A percentile compares a stretch with the other conserved stretches of the same genome.
phyloP scores from a whole-genome alignment of 371 early-diverging fungal species.

The Furculomyces boomerangus region DNA sequence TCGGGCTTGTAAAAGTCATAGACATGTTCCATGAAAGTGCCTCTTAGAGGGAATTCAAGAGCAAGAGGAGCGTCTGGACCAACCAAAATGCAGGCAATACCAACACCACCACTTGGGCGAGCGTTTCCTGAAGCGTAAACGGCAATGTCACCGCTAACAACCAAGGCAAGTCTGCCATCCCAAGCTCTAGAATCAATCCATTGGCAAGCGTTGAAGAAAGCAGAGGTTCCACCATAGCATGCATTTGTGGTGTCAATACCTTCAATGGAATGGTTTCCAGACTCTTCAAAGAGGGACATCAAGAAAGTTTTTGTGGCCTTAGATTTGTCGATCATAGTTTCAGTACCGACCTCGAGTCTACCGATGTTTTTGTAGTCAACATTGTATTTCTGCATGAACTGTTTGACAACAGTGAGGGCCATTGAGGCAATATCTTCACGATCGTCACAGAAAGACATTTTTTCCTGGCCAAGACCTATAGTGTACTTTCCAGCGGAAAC shows the following conservation, averaged over 20 bases:
- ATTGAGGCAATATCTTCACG: constrained; percentile 91
- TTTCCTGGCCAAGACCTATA: constrained; percentile 88
- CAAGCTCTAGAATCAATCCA: constrained; percentile 88
- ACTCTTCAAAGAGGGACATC: constrained; percentile 81
- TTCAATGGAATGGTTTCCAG: constrained; percentile 82
- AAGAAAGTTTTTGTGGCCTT: constrained; percentile 93
- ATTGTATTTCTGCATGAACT: constrained; percentile 79
- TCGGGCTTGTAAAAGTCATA: constrained; percentile 98
- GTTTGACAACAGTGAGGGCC: constrained; percentile 77
- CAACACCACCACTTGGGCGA: constrained; percentile 92
- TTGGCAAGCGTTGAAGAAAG: constrained; percentile 88
- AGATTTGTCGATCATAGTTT: constrained; percentile 94
- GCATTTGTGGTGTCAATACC: constrained; percentile 97
- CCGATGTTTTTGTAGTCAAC: constrained; percentile 74
- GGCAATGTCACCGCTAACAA: constrained; percentile 93
- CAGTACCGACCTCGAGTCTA: constrained; percentile 94
- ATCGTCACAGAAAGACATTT: constrained; percentile 91
- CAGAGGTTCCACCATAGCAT: constrained; percentile 96
- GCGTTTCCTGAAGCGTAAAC: constrained; percentile 84
- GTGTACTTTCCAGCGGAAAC: constrained; percentile 94
- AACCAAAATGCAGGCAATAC: constrained; percentile 82
- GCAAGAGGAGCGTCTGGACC: constrained; percentile 90
- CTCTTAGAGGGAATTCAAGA: constrained; percentile 73
- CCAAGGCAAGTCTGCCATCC: constrained; percentile 84
- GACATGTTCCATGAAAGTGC: constrained; percentile 88